Evolutionary conservation across 2,329 filamentous ascomycete species (phyloP).

Genomic region (Pestalotiopsis sp.): DNA sequence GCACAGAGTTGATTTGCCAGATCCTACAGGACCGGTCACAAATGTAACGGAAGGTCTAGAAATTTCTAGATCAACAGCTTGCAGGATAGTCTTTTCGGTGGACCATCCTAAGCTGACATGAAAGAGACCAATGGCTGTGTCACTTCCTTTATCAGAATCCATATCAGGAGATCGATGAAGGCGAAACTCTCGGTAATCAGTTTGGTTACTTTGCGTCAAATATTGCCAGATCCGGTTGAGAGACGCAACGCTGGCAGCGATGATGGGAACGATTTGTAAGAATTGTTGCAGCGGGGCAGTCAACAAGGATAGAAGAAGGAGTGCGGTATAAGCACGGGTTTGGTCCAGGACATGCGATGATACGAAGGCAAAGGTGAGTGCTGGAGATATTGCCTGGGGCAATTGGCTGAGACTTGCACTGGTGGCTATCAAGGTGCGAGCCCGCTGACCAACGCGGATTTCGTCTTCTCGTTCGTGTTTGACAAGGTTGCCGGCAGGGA

Average conservation of each 20-base stretch:
- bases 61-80: not conserved
- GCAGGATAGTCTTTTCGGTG: not conserved
- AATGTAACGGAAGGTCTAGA: conserved; percentile 23
- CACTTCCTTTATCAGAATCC: not conserved
- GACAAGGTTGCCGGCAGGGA: conserved; percentile 30
- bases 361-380: conserved; percentile 6
- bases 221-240: conserved; percentile 4
- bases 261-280: conserved; percentile 2
- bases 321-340: conserved; percentile 4
- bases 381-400: not conserved
- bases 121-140: not conserved
- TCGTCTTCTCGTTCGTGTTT: conserved; percentile 38
- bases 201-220: not conserved
- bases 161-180: not conserved
- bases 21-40: conserved; percentile 45
- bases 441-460: conserved; percentile 29
- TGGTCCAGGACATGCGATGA: not conserved
- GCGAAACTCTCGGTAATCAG: not conserved
- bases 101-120: not conserved
- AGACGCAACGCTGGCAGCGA: not conserved
- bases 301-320: not conserved
- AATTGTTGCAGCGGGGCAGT: not conserved
- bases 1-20: conserved; percentile 47
- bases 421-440: conserved; percentile 20
- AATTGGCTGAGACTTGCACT: not conserved